Base-by-base conservation (phyloP, 2,329 filamentous ascomycete species). In the Alternaria gaisen region DNA sequence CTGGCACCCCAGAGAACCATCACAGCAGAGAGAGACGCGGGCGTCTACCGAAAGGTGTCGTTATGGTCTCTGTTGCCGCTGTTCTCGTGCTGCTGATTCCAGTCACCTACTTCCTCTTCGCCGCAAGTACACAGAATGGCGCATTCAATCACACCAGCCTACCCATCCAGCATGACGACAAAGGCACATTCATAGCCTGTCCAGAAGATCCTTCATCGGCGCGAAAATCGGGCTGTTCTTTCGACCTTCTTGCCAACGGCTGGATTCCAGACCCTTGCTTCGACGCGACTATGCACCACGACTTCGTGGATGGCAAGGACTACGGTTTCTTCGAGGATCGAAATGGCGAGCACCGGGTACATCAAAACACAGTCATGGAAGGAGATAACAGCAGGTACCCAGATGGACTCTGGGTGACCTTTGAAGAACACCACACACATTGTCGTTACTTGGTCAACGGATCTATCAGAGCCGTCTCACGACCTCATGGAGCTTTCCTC, bases 391-490 rank as follows among this genome's bases (percentile, higher is more conserved):
- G 32, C 48, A 40, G 48, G 14, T 36, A 52, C 4, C 48, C 32
- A 18, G 14, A 41, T 4, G 48, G 48, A 9, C 48, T 52, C 30
- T 52, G 48, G 48, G 48, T 52, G 5, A 52, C 48, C 22, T 52
- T 52, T 7, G 48, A 52, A 38, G 48, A 52, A 28, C 32, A 52
- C 8, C 34, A 26, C 20, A 52, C 12, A 3, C 48, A 52, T n/a
- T 52, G 48, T 8, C 48, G 48, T 24, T 52, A 52, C 16, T 8
- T 52, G 34, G 48, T 52, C 0, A 40, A 52, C 9, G 48, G 48
- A 9, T 52, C 34, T 0, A 52, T 52, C 14, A 52, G 48, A 41
- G 48, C 48, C 7, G 48, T 52, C 7, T 40, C 48, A 1, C 34
- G 8, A 40, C 48, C 20, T 3, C 20, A 48, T 52, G 47, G 4